Percentiles rank a stretch among this genome's conserved stretches.
These are phyloP conservation scores for Solanum hybrid DNA, from an alignment of 305 asterid species.

Conservation along the genomic window DNA sequence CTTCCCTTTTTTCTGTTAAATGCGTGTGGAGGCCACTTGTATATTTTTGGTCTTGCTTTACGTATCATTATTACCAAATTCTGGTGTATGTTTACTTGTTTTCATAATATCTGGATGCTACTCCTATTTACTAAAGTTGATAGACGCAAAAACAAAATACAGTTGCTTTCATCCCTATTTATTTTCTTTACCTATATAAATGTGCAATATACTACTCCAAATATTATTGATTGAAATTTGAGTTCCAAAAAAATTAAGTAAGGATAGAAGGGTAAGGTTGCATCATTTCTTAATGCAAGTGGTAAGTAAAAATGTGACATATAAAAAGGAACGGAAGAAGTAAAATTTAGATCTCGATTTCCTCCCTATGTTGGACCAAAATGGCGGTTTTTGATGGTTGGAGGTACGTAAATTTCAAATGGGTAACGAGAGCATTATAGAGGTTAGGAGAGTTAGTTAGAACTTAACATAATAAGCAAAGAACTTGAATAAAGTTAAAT, in stretches of 20 bases:
- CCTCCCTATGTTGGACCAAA: not conserved
- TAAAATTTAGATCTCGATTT: not conserved
- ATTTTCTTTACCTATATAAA: not conserved
- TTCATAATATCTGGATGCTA: not conserved
- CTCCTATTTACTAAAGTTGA: not conserved
- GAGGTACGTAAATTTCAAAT: not conserved
- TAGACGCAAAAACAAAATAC: not conserved
- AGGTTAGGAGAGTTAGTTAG: not conserved
- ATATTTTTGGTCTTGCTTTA: not conserved
- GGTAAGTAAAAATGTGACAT: too few relatives aligned
- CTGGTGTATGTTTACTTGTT: not conserved
- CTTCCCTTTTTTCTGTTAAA: not conserved
- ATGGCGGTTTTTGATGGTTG: not conserved
- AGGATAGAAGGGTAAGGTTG: too few relatives aligned
- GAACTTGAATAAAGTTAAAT: not conserved
- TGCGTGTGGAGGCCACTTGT: constrained; percentile 18
- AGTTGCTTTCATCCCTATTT: not conserved
- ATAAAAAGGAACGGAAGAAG: too few relatives aligned
- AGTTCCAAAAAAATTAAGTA: too few relatives aligned
- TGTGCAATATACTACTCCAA: not conserved
- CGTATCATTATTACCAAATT: not conserved
- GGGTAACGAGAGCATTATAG: not conserved
- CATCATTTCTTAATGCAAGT: too few relatives aligned
- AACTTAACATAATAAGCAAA: not conserved
- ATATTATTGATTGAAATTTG: too few relatives aligned